Evolutionary conservation across 2,329 filamentous ascomycete species (phyloP).

Genomic region (Stagonosporopsis rhizophila): DNA sequence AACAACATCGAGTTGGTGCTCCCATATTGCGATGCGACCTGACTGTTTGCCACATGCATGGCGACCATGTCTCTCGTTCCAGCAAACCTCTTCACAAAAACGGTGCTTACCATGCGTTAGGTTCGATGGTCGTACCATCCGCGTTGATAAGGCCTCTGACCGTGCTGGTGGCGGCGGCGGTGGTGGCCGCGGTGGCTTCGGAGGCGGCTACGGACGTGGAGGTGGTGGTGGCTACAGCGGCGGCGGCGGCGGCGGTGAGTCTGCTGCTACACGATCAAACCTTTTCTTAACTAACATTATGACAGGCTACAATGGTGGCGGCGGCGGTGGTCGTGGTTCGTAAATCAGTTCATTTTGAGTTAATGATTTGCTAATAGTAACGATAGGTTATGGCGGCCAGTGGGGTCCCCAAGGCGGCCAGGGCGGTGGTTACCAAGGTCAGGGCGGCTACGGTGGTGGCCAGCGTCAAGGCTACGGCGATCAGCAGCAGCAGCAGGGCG

Average conservation of each 20-base stretch:
- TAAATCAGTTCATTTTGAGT: not conserved
- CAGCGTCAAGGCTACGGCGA: slow-evolving; percentile 37
- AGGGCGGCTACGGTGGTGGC: slow-evolving; percentile 37
- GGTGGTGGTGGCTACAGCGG: slow-evolving; percentile 39
- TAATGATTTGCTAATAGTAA: slow-evolving; percentile 10
- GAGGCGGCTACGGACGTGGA: slow-evolving; percentile 37
- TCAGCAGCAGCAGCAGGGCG: slow-evolving; percentile 40
- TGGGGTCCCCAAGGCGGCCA: slow-evolving; percentile 34
- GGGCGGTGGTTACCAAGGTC: slow-evolving; percentile 42
- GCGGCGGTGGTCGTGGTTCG: slow-evolving; percentile 31
- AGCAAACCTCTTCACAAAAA: not conserved
- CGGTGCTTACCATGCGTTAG: slow-evolving; percentile 55
- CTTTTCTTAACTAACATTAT: slow-evolving; percentile 8
- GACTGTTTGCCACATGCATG: not conserved
- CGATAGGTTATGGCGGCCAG: slow-evolving; percentile 32
- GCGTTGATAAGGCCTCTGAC: slow-evolving; percentile 94
- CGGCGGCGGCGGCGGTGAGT: slow-evolving; percentile 33
- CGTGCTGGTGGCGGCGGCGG: slow-evolving; percentile 62
- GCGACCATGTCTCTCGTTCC: not conserved
- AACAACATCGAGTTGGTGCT: slow-evolving; percentile 84
- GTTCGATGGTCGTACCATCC: slow-evolving; percentile 92
- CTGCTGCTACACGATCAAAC: not conserved
- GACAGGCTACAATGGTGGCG: slow-evolving; percentile 30
- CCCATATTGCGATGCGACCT: not conserved
- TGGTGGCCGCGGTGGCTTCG: slow-evolving; percentile 47